Base-by-base conservation (phyloP, 2,329 filamentous ascomycete species). In the Epichloe sylvatica region DNA sequence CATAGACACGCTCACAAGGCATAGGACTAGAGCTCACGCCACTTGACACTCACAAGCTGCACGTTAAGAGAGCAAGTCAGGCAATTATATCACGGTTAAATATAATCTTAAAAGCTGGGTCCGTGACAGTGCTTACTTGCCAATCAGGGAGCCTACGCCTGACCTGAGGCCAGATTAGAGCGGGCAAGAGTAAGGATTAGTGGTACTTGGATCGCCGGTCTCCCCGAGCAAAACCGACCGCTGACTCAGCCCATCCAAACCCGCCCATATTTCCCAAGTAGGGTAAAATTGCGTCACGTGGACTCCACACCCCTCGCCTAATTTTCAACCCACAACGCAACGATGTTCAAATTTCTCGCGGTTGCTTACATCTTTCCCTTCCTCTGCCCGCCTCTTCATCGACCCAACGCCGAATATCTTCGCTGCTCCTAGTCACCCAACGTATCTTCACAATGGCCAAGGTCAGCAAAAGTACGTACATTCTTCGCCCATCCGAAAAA, bases 361-460 rank as follows among this genome's bases (percentile, higher is more conserved):
- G 12, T 4, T 12, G 7, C 7, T n/a, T 4, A 21, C 47, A 33
- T 51, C 47, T 48, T 48, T 40, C 9, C 17, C 9, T 3, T 45
- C 37, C 40, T 33, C 6, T 30, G 46, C 44, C 46, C 34, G 49
- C 6, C 38, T 55, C 50, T 47, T 45, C 54, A 58, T 17, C 61
- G 59, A 58, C 62, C 59, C 62, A 63, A 61, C 60, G 60, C 55
- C 64, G 57, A 60, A 55, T 50, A 54, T 49, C 49, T 52, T 49
- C 51, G 54, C 56, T 45, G 51, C 53, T 55, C 57, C 51, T 59
- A 56, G 55, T 5, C 33, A 13, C 21, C 30, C 33, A 25, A 59
- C 60, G 54, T 48, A 51, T 59, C 63, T 58, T 54, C 77, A 78
- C 70, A 71, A 86, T 86, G 83, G 78, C 75, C 67, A 86, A 86